Conservation (phyloP, 352 stramenopile species). For the Globisporangium mamillatum region DNA sequence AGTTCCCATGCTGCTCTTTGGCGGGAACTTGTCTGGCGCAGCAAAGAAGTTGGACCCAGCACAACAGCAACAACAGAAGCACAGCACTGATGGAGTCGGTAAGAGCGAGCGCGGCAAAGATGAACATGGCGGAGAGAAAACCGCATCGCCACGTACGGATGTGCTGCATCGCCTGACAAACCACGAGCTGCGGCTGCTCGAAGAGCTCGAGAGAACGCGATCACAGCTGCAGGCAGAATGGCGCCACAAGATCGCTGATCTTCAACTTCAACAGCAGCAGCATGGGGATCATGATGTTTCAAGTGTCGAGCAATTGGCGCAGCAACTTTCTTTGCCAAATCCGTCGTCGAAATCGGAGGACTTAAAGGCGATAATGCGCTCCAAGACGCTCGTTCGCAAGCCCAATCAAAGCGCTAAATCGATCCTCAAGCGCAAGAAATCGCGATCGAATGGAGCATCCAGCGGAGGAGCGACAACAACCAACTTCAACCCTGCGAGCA, state of each 20-base stretch:
- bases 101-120: not conserved
- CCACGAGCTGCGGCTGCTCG: slow-evolving; percentile 71
- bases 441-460: not conserved
- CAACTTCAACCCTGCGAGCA: not conserved
- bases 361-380: slow-evolving; percentile 40
- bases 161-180: slow-evolving; percentile 68
- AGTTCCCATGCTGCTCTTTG: slow-evolving; percentile 61
- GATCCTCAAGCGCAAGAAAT: slow-evolving; percentile 48
- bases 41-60: slow-evolving; percentile 15
- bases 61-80: slow-evolving; percentile 10
- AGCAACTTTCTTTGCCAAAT: slow-evolving; percentile 32
- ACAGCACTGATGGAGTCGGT: not conserved
- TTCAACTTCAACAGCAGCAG: slow-evolving; percentile 36
- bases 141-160: slow-evolving; percentile 52
- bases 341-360: slow-evolving; percentile 16
- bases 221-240: slow-evolving; percentile 67
- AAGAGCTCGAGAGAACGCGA: slow-evolving; percentile 74
- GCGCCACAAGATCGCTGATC: slow-evolving; percentile 54
- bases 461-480: not conserved
- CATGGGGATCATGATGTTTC: slow-evolving; percentile 21
- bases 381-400: slow-evolving; percentile 39
- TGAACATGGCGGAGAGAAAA: slow-evolving; percentile 4
- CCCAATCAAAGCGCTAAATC: slow-evolving; percentile 43
- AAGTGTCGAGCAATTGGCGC: slow-evolving; percentile 38
- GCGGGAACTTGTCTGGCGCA: slow-evolving; percentile 48